phyloP scores from a whole-genome alignment of 768 basidiomycete species.

The Cystobasidium onofrii region DNA sequence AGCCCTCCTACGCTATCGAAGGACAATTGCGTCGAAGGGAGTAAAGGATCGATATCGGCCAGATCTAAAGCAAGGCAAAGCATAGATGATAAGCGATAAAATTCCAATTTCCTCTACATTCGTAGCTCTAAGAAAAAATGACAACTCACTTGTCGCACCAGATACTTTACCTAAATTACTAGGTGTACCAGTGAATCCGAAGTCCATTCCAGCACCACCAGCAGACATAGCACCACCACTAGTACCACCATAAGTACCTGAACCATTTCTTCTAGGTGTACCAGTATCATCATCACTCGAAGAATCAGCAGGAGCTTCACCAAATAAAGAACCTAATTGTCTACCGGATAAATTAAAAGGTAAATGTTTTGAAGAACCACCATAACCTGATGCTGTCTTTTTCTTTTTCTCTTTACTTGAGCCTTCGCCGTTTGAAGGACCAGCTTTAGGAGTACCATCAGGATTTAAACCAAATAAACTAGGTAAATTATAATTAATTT shows the following conservation, averaged over 20 bases:
- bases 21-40: slow-evolving; percentile 82
- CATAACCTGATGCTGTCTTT: slow-evolving; percentile 7
- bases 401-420: background rate
- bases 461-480: slow-evolving; percentile 25
- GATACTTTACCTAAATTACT: slow-evolving; percentile 40
- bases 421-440: background rate
- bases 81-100: too few species aligned
- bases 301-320: slow-evolving; percentile 13
- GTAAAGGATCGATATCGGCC: slow-evolving; percentile 91
- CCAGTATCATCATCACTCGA: slow-evolving; percentile 38
- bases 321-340: slow-evolving; percentile 32
- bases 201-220: slow-evolving; percentile 36
- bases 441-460: slow-evolving; percentile 20
- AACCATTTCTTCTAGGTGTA: slow-evolving; percentile 17
- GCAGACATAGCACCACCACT: slow-evolving; percentile 36
- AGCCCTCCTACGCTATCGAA: slow-evolving; percentile 95
- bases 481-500: slow-evolving; percentile 16
- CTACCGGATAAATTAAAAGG: background rate
- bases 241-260: slow-evolving; percentile 26
- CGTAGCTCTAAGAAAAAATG: background rate
- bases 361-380: slow-evolving; percentile 30
- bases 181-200: slow-evolving; percentile 35
- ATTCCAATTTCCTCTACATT: too few species aligned
- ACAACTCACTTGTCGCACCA: slow-evolving; percentile 27
- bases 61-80: slow-evolving; percentile 48